Conservation (phyloP, 1,284 basidiomycete species). For the Trametes hirsuta region DNA sequence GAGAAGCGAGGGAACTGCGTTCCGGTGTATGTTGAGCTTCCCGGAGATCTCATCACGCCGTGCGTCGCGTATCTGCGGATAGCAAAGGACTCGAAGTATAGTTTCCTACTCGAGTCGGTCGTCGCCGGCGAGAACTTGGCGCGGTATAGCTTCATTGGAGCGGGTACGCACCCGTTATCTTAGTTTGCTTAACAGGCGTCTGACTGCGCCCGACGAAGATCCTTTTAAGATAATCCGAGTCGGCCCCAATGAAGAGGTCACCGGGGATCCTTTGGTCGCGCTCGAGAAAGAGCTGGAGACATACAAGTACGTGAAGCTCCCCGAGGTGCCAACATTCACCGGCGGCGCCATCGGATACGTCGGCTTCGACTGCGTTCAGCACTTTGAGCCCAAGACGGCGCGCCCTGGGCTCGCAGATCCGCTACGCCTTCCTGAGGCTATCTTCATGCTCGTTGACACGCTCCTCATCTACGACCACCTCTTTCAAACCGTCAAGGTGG, state of each 20-base stretch:
- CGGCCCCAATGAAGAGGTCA: slow-evolving; percentile 81
- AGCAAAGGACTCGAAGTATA: slow-evolving; percentile 90
- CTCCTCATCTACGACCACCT: slow-evolving; percentile 98
- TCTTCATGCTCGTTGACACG: slow-evolving; percentile 97
- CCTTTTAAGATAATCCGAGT: slow-evolving; percentile 92
- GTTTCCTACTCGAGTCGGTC: slow-evolving; percentile 92
- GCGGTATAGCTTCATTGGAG: slow-evolving; percentile 95
- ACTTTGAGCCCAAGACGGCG: slow-evolving; percentile 95
- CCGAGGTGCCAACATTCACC: slow-evolving; percentile 93
- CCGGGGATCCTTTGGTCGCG: slow-evolving; percentile 86
- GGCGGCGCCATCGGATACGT: slow-evolving; percentile 99
- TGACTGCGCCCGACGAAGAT: slow-evolving; percentile 50
- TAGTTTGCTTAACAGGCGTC: background rate
- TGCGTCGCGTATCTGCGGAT: slow-evolving; percentile 96
- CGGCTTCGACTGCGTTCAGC: slow-evolving; percentile 93
- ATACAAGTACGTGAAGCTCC: slow-evolving; percentile 91
- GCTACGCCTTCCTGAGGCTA: slow-evolving; percentile 88
- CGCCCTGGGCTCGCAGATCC: slow-evolving; percentile 68
- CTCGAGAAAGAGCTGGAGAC: slow-evolving; percentile 87
- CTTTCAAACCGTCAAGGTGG: slow-evolving; percentile 92
- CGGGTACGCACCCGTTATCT: slow-evolving; percentile 60
- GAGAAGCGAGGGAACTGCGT: slow-evolving; percentile 89
- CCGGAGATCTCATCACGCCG: slow-evolving; percentile 96
- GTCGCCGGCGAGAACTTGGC: slow-evolving; percentile 90
- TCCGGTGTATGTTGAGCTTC: slow-evolving; percentile 90